A percentile compares a stretch with the other conserved stretches of the same genome.
Evolutionary conservation across 2,329 filamentous ascomycete genomes (phyloP).

Genomic region (Akanthomyces lecanii): DNA sequence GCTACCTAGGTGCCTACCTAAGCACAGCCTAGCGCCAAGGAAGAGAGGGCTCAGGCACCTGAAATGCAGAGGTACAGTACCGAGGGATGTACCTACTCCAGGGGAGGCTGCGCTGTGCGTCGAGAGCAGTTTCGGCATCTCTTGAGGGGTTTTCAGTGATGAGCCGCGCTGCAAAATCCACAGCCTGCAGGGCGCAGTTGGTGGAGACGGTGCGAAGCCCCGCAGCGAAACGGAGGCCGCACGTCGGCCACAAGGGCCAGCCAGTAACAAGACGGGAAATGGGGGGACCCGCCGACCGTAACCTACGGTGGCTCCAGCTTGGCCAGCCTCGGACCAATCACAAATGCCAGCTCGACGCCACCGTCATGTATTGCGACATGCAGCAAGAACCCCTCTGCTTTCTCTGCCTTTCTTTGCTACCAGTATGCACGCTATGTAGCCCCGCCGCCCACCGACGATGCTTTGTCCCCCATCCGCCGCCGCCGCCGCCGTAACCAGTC

Average conservation of each 20-base stretch:
- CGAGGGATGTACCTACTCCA: too few relatives aligned
- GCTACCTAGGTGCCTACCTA: too few relatives aligned
- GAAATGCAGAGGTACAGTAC: too few relatives aligned
- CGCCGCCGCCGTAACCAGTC: too few relatives aligned
- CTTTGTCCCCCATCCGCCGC: too few relatives aligned
- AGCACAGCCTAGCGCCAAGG: too few relatives aligned
- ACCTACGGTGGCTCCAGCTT: slow-evolving; percentile 1
- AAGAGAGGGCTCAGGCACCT: too few relatives aligned
- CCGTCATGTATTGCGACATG: slow-evolving; percentile 15
- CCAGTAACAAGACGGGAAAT: background rate
- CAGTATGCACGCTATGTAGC: background rate
- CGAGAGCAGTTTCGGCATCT: background rate
- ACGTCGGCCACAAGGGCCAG: slow-evolving; percentile 10
- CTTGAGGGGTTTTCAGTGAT: background rate
- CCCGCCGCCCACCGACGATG: background rate
- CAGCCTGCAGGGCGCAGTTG: background rate
- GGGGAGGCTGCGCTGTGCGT: too few relatives aligned
- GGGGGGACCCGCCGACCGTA: slow-evolving; percentile 8
- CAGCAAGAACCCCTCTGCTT: too few relatives aligned
- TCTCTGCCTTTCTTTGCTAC: background rate
- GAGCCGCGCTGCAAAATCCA: background rate
- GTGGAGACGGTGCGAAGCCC: background rate
- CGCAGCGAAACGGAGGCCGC: slow-evolving; percentile 8
- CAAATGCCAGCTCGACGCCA: background rate
- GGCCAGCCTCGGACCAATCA: background rate